Evolutionary conservation across 768 basidiomycete species (phyloP).

Genomic region (Tubosaeta brunneosetosa): DNA sequence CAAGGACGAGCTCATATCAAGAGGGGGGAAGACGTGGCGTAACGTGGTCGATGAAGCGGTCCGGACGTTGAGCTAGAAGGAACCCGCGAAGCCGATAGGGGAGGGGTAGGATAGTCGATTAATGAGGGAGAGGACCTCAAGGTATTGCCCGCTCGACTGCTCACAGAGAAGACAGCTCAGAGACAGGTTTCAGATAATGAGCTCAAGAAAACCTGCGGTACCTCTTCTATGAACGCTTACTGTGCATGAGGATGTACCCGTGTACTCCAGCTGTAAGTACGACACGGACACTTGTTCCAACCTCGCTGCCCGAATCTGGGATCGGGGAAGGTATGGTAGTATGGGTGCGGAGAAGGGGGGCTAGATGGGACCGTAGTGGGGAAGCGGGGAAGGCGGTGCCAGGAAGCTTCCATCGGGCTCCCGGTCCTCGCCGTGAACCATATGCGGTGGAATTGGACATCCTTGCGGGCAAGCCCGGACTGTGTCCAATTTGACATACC

Average conservation of each 20-base stretch:
- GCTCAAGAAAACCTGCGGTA: too few relatives aligned
- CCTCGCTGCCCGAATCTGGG: slow-evolving; percentile 45
- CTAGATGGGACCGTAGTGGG: neutral
- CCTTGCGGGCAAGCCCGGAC: slow-evolving; percentile 37
- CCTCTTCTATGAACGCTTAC: too few relatives aligned
- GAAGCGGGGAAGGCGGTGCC: neutral
- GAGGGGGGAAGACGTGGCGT: slow-evolving; percentile 71
- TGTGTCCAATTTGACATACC: too few relatives aligned
- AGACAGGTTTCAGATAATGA: neutral
- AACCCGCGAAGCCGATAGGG: slow-evolving; percentile 15
- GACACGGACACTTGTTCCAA: neutral
- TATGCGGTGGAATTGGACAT: slow-evolving; percentile 43
- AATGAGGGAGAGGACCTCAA: slow-evolving; percentile 41
- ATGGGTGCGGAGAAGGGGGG: slow-evolving; percentile 31
- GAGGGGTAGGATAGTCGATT: slow-evolving; percentile 33
- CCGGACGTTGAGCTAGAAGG: slow-evolving; percentile 45
- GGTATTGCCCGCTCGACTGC: slow-evolving; percentile 13
- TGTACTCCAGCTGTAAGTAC: too few relatives aligned
- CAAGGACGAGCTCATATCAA: slow-evolving; percentile 79
- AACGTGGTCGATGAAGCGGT: slow-evolving; percentile 61
- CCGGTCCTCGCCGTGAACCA: slow-evolving; percentile 44
- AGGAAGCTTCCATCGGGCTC: slow-evolving; percentile 45
- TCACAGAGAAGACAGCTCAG: slow-evolving; percentile 17
- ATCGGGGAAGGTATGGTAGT: slow-evolving; percentile 77
- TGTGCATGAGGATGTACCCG: too few relatives aligned